These are phyloP conservation scores for Amaranthus cruentus DNA, from an alignment of 148 eudicot species.

Conservation along the genomic window DNA sequence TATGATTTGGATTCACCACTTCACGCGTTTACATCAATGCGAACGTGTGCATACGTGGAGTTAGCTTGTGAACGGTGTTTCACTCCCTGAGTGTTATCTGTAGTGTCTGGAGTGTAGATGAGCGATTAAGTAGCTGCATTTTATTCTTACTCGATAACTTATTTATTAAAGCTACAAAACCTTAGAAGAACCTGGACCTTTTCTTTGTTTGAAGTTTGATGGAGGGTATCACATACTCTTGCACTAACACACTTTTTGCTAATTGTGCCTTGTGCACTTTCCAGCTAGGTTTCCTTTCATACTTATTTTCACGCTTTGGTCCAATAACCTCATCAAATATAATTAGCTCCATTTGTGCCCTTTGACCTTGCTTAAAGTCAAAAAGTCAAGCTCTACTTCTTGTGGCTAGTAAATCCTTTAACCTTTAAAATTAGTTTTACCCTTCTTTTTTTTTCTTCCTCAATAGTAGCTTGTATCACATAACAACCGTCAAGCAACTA, in stretches of 20 bases:
- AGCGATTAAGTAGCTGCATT: background rate
- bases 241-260: slow-evolving; percentile 3
- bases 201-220: background rate
- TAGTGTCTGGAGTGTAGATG: slow-evolving; percentile 1
- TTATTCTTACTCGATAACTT: background rate
- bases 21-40: background rate
- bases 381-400: background rate
- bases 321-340: background rate
- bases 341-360: background rate
- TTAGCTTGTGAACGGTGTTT: background rate
- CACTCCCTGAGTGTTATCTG: background rate
- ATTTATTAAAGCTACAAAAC: background rate
- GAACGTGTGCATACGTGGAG: background rate
- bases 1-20: background rate
- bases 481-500: too few relatives aligned
- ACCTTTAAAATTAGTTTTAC: background rate
- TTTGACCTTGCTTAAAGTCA: background rate
- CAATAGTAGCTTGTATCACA: background rate
- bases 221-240: slow-evolving; percentile 9
- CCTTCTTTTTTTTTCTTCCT: background rate
- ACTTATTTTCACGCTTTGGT: background rate
- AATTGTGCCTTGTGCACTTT: background rate
- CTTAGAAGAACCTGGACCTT: background rate
- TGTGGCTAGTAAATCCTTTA: background rate
- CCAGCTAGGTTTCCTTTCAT: slow-evolving; percentile 1